Evolutionary conservation across 495 filamentous ascomycete genomes (phyloP).

Genomic region (Xanthoparmelia taractica): DNA sequence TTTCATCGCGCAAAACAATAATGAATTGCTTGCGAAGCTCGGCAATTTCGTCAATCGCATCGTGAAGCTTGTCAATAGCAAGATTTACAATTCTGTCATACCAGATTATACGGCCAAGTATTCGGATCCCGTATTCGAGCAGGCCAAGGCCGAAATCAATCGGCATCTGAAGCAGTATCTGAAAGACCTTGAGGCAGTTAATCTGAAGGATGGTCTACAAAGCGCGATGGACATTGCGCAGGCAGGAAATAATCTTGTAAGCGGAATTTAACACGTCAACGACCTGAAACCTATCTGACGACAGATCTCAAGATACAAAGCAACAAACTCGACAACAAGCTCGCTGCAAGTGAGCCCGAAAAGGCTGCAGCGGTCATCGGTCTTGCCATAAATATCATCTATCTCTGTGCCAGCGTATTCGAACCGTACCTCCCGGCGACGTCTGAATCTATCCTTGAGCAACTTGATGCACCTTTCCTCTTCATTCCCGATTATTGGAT

Average conservation of each 20-base stretch:
- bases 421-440: slow-evolving; percentile 82
- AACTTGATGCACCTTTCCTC: slow-evolving; percentile 58
- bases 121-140: slow-evolving; percentile 37
- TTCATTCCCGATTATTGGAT: slow-evolving; percentile 55
- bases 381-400: slow-evolving; percentile 70
- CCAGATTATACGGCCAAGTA: slow-evolving; percentile 55
- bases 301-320: slow-evolving; percentile 49
- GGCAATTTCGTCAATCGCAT: slow-evolving; percentile 93
- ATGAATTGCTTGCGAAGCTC: slow-evolving; percentile 78
- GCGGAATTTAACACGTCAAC: neutral
- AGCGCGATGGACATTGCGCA: slow-evolving; percentile 63
- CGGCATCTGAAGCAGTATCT: slow-evolving; percentile 59
- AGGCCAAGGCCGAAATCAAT: slow-evolving; percentile 58
- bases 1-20: slow-evolving; percentile 84
- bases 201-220: slow-evolving; percentile 64
- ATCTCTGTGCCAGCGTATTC: slow-evolving; percentile 68
- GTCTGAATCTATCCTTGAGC: slow-evolving; percentile 61
- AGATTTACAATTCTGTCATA: slow-evolving; percentile 58
- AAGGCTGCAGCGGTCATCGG: slow-evolving; percentile 70
- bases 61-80: slow-evolving; percentile 78
- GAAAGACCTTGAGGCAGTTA: slow-evolving; percentile 62
- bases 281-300: neutral
- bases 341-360: slow-evolving; percentile 63
- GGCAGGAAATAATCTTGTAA: slow-evolving; percentile 62
- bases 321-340: slow-evolving; percentile 74